phyloP scores from a whole-genome alignment of 176 grass and related monocot species.

The Oryza officinalis region DNA sequence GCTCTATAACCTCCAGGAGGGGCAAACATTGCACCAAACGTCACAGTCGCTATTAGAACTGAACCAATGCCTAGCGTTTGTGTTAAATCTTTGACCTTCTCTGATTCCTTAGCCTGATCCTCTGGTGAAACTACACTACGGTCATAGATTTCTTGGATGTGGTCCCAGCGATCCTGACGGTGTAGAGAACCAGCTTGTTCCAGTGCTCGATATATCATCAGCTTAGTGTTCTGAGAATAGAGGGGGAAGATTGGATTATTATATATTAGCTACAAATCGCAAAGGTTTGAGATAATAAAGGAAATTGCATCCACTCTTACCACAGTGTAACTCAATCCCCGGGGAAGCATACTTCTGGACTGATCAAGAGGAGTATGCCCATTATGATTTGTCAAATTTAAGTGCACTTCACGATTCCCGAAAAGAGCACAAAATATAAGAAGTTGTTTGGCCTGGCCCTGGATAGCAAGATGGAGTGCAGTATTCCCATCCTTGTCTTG shows the following conservation, averaged over 20 bases:
- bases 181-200: not conserved
- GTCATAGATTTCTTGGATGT: not conserved
- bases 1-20: not conserved
- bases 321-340: no score
- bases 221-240: no score
- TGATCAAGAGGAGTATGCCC: not conserved
- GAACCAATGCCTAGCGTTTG: not conserved
- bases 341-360: no score
- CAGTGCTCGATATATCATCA: no score
- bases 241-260: no score
- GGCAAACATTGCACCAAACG: not conserved
- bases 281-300: no score
- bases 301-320: no score
- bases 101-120: not conserved
- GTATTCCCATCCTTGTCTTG: slow-evolving; percentile 38
- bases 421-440: no score
- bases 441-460: not conserved
- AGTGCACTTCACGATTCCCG: not conserved
- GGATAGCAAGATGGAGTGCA: slow-evolving; percentile 1
- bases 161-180: not conserved
- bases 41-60: not conserved
- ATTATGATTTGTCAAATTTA: slow-evolving; percentile 9
- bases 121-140: no score
- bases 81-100: not conserved
- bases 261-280: no score